A percentile compares a stretch with the other conserved stretches of the same genome.
Conservation (phyloP, 768 basidiomycete species). For the Agaricus blazei region DNA sequence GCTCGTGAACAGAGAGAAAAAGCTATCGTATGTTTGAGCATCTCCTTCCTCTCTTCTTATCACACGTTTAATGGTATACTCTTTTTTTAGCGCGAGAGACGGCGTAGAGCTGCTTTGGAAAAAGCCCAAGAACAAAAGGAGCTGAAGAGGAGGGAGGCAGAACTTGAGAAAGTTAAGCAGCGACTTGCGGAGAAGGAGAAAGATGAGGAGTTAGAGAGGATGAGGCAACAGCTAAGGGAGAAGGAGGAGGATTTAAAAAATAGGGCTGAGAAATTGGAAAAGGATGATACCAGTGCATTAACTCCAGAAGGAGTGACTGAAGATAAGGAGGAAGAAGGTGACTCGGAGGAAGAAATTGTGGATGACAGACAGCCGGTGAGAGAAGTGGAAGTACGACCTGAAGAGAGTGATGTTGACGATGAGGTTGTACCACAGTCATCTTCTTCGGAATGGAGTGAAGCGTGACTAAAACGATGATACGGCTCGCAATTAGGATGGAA, state of each 20-base stretch:
- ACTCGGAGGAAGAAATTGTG: slow-evolving; percentile 17
- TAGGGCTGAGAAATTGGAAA: slow-evolving; percentile 20
- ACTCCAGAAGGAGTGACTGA: slow-evolving; percentile 15
- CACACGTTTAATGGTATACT: not conserved
- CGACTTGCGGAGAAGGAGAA: slow-evolving; percentile 50
- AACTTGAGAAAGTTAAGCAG: slow-evolving; percentile 48
- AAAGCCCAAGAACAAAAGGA: slow-evolving; percentile 59
- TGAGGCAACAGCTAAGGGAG: slow-evolving; percentile 39
- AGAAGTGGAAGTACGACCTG: slow-evolving; percentile 14
- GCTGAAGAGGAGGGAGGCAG: slow-evolving; percentile 60
- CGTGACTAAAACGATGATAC: slow-evolving; percentile 7
- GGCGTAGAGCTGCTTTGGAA: slow-evolving; percentile 47
- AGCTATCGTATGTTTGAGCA: slow-evolving; percentile 47
- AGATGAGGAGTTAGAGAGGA: slow-evolving; percentile 35
- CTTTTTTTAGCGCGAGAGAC: slow-evolving; percentile 37
- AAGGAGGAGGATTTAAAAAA: slow-evolving; percentile 33
- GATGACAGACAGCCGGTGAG: too few species aligned
- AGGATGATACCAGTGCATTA: slow-evolving; percentile 15
- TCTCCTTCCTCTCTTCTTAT: not conserved
- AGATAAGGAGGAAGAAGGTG: slow-evolving; percentile 11
- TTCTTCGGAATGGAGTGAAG: slow-evolving; percentile 10
- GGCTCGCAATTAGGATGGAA: not conserved
- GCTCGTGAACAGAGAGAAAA: slow-evolving; percentile 64
- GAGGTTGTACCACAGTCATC: slow-evolving; percentile 7
- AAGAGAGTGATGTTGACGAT: slow-evolving; percentile 38